These are phyloP conservation scores for Edaphochlamys debaryana DNA, from an alignment of 139 green algal species.

Conservation along the genomic window DNA sequence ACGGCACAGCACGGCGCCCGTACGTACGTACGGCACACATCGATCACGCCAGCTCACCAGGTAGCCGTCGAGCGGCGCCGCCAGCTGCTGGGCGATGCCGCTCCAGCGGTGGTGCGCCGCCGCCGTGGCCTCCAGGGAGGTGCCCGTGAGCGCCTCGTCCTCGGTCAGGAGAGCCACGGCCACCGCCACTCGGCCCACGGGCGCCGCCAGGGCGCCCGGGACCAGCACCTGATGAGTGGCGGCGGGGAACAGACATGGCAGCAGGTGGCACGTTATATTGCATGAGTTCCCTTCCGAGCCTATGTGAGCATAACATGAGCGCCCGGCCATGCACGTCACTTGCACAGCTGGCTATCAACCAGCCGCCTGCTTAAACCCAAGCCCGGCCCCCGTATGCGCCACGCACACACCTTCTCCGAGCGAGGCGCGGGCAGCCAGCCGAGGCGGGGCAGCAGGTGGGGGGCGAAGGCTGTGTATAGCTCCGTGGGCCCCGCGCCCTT, in stretches of 20 bases:
- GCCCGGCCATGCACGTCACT: no score
- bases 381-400: no score
- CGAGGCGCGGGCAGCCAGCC: neutral
- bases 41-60: neutral
- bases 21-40: neutral
- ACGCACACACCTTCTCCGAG: neutral
- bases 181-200: neutral
- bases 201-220: neutral
- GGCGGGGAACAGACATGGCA: no score
- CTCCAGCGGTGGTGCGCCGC: neutral
- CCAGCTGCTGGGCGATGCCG: neutral
- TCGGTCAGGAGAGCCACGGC: neutral
- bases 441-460: neutral
- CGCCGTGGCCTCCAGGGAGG: neutral
- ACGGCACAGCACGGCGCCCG: no score
- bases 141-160: neutral
- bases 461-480: neutral
- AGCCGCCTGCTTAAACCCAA: no score
- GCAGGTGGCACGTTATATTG: no score
- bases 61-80: neutral
- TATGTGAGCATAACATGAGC: no score
- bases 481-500: neutral
- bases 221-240: neutral
- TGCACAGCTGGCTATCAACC: no score
- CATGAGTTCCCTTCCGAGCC: no score